Evolutionary conservation across 176 grass and related monocot species (phyloP).

Genomic region (Thinopyrum elongatum): DNA sequence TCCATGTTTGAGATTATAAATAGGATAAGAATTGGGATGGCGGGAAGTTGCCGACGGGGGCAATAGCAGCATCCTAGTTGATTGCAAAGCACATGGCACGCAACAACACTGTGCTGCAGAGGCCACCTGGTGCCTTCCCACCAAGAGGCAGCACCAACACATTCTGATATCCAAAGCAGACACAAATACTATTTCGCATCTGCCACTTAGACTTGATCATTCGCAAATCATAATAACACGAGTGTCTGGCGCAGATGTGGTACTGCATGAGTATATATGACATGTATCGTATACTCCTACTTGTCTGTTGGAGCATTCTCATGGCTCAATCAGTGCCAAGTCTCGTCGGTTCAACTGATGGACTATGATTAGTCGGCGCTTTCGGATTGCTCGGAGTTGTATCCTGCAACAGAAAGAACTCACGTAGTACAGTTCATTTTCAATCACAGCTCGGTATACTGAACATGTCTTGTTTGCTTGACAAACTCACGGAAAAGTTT

Average conservation of each 20-base stretch:
- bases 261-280: background rate
- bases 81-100: constrained; percentile 33
- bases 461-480: no score
- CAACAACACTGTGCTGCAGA: background rate
- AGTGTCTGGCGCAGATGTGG: constrained; percentile 4
- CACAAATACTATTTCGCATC: background rate
- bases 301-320: background rate
- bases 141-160: constrained; percentile 5
- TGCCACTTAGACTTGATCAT: background rate
- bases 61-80: constrained; percentile 3
- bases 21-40: background rate
- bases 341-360: background rate
- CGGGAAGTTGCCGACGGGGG: background rate
- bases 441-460: background rate
- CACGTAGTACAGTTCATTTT: background rate
- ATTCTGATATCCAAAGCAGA: background rate
- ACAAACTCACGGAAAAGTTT: no score
- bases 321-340: background rate
- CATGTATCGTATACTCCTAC: no score
- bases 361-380: background rate
- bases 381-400: background rate
- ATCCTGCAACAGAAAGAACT: background rate
- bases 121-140: background rate
- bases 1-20: no score
- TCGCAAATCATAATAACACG: background rate